These are phyloP conservation scores for Gossypium turneri DNA, from an alignment of 345 rosid species.

Conservation along the genomic window DNA sequence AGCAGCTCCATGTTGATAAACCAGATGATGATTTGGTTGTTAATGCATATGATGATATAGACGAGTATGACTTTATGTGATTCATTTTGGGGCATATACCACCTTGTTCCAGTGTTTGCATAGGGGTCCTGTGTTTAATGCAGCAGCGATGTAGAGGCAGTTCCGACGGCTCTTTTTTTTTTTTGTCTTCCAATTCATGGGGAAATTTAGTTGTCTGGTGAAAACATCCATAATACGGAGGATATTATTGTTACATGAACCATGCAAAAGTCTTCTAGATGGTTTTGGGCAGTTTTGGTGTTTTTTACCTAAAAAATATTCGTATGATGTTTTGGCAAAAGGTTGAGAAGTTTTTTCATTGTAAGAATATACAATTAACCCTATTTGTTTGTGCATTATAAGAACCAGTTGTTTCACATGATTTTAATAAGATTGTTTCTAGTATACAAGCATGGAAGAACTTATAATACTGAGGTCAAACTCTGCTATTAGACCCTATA, in stretches of 20 bases:
- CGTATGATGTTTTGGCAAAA: background rate
- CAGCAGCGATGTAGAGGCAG: conserved; percentile 9
- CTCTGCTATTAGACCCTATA: too few species aligned
- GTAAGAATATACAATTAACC: background rate
- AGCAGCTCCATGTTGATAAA: conserved; percentile 74
- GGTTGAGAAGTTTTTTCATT: background rate
- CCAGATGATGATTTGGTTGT: conserved; percentile 65
- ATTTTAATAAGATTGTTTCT: background rate
- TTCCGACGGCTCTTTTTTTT: conserved; percentile 1
- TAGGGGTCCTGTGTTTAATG: conserved; percentile 4
- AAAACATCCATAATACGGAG: background rate
- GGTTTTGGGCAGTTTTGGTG: conserved; percentile 1
- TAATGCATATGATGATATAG: conserved; percentile 48
- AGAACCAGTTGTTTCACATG: background rate
- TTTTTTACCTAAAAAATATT: background rate
- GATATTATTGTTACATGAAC: background rate
- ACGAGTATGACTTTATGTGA: conserved; percentile 94
- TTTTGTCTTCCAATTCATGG: background rate
- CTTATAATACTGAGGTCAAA: too few species aligned
- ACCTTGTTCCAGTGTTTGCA: conserved; percentile 10
- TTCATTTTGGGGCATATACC: background rate
- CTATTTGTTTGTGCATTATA: conserved; percentile 17
- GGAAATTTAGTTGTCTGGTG: background rate
- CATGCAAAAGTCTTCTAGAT: background rate
- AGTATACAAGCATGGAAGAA: background rate